Base-by-base conservation (phyloP, 2,329 filamentous ascomycete species). In the Cercospora zeina region DNA sequence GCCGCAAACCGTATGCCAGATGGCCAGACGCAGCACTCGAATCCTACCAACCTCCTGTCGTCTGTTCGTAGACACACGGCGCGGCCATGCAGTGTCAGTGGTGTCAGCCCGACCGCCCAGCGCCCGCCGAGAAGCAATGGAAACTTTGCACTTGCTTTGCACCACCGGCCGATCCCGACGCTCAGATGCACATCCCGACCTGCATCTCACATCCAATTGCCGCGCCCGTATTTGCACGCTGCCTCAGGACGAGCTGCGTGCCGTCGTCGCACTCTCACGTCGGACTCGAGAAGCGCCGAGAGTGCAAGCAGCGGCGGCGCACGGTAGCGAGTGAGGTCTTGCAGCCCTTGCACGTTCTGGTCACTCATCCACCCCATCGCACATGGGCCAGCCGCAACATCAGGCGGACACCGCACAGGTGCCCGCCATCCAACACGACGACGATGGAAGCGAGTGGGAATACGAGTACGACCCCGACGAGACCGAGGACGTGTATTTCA, bases 381-480 rank as follows among this genome's bases (percentile, higher is more conserved):
- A 39, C 31, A 61, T 61, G 59, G 59, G 59, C n/a, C 59, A 61
- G 47, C 59, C 53, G 19, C 59, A 61, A 16, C 59, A 37, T 56
- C 51, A 56, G 33, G n/a, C 45, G 24, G 37, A 55, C 37, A 30
- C 34, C 58, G 37, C 50, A 37, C 58, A 13, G 27, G 21, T 42
- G 19, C 21, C 24, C 34, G 30, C 42, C 31, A 42, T 16, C 37
- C 24, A 50, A n/a, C 9, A 19, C 30, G 55, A 34, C 9, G n/a
- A 30, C 10, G 37, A 45, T 19, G 24, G 19, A 19, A 49, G 55
- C 21, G 81, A 85, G n/a, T 87, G 82, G 76, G 85, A 87, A 67
- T 87, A 86, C 72, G 84, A 87, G 68, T 86, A 86, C 6, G 77
- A 76, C 7, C 80, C 83, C 56, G 82, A 79, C 27, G 83, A 83